Evolutionary conservation across 2,329 filamentous ascomycete genomes (phyloP).

Genomic region (Cercospora sp.): DNA sequence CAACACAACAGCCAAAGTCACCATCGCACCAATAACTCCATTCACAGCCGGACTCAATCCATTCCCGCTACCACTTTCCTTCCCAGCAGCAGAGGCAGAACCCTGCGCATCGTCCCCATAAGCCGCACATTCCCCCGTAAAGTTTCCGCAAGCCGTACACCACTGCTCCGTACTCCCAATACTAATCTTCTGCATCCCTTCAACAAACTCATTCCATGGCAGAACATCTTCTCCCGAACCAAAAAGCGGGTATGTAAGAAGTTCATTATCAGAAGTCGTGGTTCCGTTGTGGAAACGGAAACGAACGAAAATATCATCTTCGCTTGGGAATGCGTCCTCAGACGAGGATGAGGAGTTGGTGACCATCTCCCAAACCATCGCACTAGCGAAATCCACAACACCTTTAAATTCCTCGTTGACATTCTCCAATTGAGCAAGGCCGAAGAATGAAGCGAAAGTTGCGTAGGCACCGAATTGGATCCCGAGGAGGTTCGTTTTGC

Average conservation of each 20-base stretch:
- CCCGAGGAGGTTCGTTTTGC: conserved; percentile 44
- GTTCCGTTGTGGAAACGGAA: conserved; percentile 66
- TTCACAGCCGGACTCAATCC: conserved; percentile 70
- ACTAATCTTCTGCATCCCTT: conserved; percentile 64
- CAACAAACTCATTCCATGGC: conserved; percentile 68
- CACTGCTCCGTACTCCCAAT: conserved; percentile 65
- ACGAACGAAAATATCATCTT: conserved; percentile 59
- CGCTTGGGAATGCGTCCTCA: no score
- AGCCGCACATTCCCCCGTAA: conserved; percentile 63
- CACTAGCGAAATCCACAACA: conserved; percentile 79
- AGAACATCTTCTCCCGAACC: conserved; percentile 58
- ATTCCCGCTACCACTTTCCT: conserved; percentile 32
- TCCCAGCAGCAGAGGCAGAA: conserved; percentile 31
- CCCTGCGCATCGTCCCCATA: conserved; percentile 28
- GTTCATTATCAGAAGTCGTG: conserved; percentile 46
- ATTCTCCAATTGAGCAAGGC: conserved; percentile 45
- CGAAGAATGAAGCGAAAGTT: conserved; percentile 62
- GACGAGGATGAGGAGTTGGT: no score
- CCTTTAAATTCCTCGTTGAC: conserved; percentile 65
- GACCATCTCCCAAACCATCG: conserved; percentile 75
- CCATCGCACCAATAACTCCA: conserved; percentile 74
- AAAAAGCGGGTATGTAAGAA: conserved; percentile 60
- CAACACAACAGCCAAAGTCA: conserved; percentile 64
- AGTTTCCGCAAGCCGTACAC: conserved; percentile 75
- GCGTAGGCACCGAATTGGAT: conserved; percentile 64